phyloP scores from a whole-genome alignment of 1,284 basidiomycete genomes.

The Bjerkandera adusta region DNA sequence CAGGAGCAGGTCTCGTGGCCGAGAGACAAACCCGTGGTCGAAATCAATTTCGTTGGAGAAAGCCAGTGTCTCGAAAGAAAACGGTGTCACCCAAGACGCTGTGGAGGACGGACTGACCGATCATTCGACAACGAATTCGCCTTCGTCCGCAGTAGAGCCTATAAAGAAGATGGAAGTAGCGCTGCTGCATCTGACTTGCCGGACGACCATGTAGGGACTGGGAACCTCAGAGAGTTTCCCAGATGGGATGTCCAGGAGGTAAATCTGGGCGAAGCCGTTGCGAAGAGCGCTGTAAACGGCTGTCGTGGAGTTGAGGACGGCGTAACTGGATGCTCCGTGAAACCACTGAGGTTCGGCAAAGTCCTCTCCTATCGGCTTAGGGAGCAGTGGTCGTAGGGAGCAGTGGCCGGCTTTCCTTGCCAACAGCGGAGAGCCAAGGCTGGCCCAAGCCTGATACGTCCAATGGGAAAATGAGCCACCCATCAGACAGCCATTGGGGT shows the following conservation, averaged over 20 bases:
- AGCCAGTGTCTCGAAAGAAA: conserved; percentile 25
- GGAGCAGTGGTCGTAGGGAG: conserved; percentile 45
- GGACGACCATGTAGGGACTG: conserved; percentile 42
- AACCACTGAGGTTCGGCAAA: conserved; percentile 56
- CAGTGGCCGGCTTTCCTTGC: conserved; percentile 32
- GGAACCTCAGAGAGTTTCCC: conserved; percentile 22
- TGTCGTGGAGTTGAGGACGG: conserved; percentile 38
- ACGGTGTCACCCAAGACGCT: conserved; percentile 4
- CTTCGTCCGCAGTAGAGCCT: conserved; percentile 31
- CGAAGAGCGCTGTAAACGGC: conserved; percentile 41
- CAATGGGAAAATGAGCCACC: conserved; percentile 57
- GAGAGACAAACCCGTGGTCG: conserved; percentile 39
- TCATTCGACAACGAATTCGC: neutral
- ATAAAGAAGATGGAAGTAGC: conserved; percentile 36
- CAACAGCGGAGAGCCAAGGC: conserved; percentile 49
- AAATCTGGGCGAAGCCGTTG: conserved; percentile 45
- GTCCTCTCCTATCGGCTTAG: conserved; percentile 44
- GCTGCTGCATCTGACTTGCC: conserved; percentile 34
- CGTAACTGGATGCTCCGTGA: conserved; percentile 46
- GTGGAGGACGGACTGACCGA: neutral
- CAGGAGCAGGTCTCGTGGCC: conserved; percentile 37
- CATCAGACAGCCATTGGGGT: conserved; percentile 53
- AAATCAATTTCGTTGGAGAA: conserved; percentile 21
- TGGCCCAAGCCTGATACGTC: conserved; percentile 66
- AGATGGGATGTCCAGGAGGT: conserved; percentile 37